These are phyloP conservation scores for Cercophora scortea DNA, from an alignment of 495 filamentous ascomycete genomes.

Conservation along the genomic window DNA sequence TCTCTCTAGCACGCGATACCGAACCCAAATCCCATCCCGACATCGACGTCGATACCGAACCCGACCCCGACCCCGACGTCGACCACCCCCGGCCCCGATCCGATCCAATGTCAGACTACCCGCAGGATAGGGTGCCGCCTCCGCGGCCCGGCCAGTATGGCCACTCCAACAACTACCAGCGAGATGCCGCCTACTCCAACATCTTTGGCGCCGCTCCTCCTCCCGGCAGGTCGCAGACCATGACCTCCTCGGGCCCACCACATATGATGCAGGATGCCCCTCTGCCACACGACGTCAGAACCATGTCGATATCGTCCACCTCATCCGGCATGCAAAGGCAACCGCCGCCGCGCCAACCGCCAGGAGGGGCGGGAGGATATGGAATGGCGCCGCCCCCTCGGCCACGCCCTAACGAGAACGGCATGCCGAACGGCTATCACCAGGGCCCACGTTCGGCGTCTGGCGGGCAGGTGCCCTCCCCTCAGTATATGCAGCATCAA, in stretches of 20 bases:
- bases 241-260: conserved; percentile 58
- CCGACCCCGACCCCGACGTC: not conserved
- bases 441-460: conserved; percentile 46
- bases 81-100: conserved; percentile 9
- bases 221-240: conserved; percentile 79
- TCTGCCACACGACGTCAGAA: conserved; percentile 49
- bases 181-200: conserved; percentile 91
- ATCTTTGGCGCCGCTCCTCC: conserved; percentile 89
- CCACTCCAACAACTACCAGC: conserved; percentile 62
- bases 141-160: conserved; percentile 55
- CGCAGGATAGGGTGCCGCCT: conserved; percentile 62
- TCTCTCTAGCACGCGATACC: no score
- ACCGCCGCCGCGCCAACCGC: conserved; percentile 54
- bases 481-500: conserved; percentile 28
- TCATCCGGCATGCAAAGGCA: conserved; percentile 42
- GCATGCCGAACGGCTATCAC: conserved; percentile 46
- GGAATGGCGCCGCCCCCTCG: conserved; percentile 23
- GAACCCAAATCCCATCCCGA: not conserved
- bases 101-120: conserved; percentile 77
- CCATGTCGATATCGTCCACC: conserved; percentile 84
- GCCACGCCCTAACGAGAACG: conserved; percentile 33
- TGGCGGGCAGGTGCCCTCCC: conserved; percentile 31
- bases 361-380: conserved; percentile 37
- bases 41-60: not conserved
- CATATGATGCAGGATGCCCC: conserved; percentile 17